phyloP scores from a whole-genome alignment of 768 basidiomycete species.

The Paxillus ammoniavirescens region DNA sequence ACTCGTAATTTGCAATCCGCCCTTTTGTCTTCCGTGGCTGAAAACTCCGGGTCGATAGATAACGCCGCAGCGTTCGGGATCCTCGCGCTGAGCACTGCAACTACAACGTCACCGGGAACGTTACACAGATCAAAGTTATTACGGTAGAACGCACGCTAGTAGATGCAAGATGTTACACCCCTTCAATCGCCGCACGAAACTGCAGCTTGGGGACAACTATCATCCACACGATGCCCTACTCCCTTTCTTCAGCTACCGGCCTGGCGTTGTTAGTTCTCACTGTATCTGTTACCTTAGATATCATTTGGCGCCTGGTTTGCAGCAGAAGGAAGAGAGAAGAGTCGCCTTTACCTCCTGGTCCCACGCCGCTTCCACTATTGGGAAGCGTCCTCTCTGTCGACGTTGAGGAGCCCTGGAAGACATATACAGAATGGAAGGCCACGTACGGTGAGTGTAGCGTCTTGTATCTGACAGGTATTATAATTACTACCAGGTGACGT shows the following conservation, averaged over 20 bases:
- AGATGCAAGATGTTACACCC: too few relatives aligned
- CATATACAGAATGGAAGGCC: conserved; percentile 3
- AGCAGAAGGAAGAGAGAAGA: background rate
- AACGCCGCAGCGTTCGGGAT: too few relatives aligned
- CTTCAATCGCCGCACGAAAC: too few relatives aligned
- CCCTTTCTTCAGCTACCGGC: background rate
- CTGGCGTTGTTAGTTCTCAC: background rate
- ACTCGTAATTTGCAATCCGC: too few relatives aligned
- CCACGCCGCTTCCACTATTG: conserved; percentile 5
- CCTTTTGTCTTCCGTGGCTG: too few relatives aligned
- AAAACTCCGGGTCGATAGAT: too few relatives aligned
- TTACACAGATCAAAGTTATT: too few relatives aligned
- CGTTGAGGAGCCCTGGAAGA: conserved; percentile 1
- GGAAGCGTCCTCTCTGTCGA: conserved; percentile 4
- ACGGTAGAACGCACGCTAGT: too few relatives aligned
- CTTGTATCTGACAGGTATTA: background rate
- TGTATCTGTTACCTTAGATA: background rate
- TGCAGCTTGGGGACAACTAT: too few relatives aligned
- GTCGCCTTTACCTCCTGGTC: conserved; percentile 6
- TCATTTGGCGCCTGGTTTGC: background rate
- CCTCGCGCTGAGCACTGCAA: too few relatives aligned
- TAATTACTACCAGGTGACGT: conserved; percentile 5
- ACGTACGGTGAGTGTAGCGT: conserved; percentile 2
- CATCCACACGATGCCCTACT: too few relatives aligned
- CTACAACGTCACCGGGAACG: too few relatives aligned